phyloP scores from a whole-genome alignment of 2,329 filamentous ascomycete species.

The Penicillium sp. region DNA sequence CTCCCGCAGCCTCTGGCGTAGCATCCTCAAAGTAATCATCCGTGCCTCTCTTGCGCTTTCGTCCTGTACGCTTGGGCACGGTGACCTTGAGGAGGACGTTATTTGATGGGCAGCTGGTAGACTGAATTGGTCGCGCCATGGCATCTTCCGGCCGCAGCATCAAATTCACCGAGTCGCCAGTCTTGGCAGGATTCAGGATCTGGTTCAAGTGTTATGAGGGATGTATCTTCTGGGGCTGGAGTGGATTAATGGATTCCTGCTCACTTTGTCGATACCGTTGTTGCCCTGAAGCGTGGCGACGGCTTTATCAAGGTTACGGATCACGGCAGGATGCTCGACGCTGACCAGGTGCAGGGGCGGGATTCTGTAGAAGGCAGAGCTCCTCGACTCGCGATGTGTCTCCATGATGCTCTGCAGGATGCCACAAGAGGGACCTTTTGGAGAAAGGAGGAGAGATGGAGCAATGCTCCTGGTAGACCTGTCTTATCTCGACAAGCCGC shows the following conservation, averaged over 20 bases:
- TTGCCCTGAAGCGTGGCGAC: constrained; percentile 64
- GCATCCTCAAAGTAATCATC: constrained; percentile 63
- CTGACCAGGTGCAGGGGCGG: constrained; percentile 58
- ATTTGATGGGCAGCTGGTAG: constrained; percentile 72
- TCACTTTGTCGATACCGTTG: constrained; percentile 54
- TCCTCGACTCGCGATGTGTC: constrained; percentile 25
- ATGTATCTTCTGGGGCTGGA: background rate
- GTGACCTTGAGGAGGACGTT: constrained; percentile 86
- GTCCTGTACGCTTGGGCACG: constrained; percentile 81
- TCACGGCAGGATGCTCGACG: constrained; percentile 68
- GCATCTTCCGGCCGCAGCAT: constrained; percentile 79
- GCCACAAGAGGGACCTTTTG: too few species aligned
- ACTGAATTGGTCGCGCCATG: constrained; percentile 75
- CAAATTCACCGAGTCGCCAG: constrained; percentile 61
- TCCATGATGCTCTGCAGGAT: constrained; percentile 22
- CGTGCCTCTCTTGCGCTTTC: constrained; percentile 80
- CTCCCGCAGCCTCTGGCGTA: constrained; percentile 32
- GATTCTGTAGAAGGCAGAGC: constrained; percentile 54
- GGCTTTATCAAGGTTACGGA: constrained; percentile 65
- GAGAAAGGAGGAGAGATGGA: background rate
- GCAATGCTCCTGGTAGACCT: background rate
- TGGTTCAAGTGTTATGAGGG: constrained; percentile 26
- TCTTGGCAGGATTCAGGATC: constrained; percentile 50
- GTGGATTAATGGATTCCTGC: background rate
- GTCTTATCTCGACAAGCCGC: background rate